Base-by-base conservation (phyloP, 2,329 filamentous ascomycete species). In the Aspergillus caelatus region DNA sequence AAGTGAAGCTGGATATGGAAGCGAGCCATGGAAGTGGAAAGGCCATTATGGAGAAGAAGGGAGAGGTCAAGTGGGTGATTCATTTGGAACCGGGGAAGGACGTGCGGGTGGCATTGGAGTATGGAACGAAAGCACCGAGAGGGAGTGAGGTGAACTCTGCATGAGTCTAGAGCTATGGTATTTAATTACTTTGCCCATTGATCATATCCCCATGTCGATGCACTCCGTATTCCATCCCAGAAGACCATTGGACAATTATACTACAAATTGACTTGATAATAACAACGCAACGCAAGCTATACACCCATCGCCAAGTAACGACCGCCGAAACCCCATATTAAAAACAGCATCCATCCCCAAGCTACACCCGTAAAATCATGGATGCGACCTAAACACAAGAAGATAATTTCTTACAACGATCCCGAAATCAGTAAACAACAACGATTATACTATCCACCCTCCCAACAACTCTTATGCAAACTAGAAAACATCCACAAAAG, bases 41-140 rank as follows among this genome's bases (percentile, higher is more conserved):
- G 2, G 86, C 84, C 0, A 75, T 68, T n/a, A 70, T 88, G 58
- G 84, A 83, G 73, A 86, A 87, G 75, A 79, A 76, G 5, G 88
- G 88, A 2, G 84, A 89, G 74, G 74, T 90, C 5, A 74, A 75
- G 60, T 90, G 88, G 86, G 81, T 85, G 58, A 82, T 90, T 12
- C 80, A 74, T 50, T 74, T 91, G 57, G 84, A 88, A 64, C 81
- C 86, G 0, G 86, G 88, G 30, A 82, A 83, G 69, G 81, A 83
- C 4, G 84, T 86, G 19, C 84, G 84, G 74, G 74, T 91, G 65
- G 77, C 77, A 28, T 71, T 91, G 63, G 86, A 89, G 77, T 91
- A 91, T 75, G 83, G 86, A 64, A 83, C 88, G 21, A 82, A 81
- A 26, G 79, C 86, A 68, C 88, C 88, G 1, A 69, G 58, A 41